Base-by-base conservation (phyloP, 495 filamentous ascomycete genomes). In the Daldinia vernicosa region DNA sequence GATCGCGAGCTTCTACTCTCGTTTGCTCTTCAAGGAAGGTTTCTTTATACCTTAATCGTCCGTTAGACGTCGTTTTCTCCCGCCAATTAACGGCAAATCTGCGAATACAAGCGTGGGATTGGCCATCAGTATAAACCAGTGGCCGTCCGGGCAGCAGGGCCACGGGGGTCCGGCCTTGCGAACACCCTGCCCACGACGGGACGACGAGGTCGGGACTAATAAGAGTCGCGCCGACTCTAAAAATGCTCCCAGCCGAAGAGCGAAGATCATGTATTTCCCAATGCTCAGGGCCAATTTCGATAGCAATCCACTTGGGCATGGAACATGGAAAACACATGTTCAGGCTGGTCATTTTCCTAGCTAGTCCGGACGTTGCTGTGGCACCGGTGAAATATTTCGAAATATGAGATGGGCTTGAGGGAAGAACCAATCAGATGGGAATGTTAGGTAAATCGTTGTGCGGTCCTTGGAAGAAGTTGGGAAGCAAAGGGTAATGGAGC, bases 331-430 rank as follows among this genome's bases (percentile, higher is more conserved):
- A 69, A 60, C 30, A 57, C 35, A 51, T 60, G 60, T 62, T 67
- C 60, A 61, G 61, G 69, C 54, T 61, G 47, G 63, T 27, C 47
- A 4, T 67, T n/a, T 60, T 57, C 30, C 55, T 65, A 63, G 51
- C 51, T 67, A 63, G 55, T 22, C 61, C 73, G 28, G 54, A 73
- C 68, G 70, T 71, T 71, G 66, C 70, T 68, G 65, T 70, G 60
- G 64, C 60, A 71, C 62, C 53, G 47, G 71, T 28, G 61, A 70
- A 70, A 60, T 67, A 62, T 69, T 71, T 63, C 58, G 63, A 55
- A 72, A 7, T 68, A 62, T 50, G 24, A 45, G 32, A 70, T 59
- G 54, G 22, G 14, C 54, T 32, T 26, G 35, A 52, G 2, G 2
- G 17, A 59, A 22, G 24, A 30, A n/a, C 71, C 71, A 72, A 72